A percentile compares a stretch with the other conserved stretches of the same genome.
phyloP scores from a whole-genome alignment of 805 yeast genomes.

The Teunomyces funiuensis region DNA sequence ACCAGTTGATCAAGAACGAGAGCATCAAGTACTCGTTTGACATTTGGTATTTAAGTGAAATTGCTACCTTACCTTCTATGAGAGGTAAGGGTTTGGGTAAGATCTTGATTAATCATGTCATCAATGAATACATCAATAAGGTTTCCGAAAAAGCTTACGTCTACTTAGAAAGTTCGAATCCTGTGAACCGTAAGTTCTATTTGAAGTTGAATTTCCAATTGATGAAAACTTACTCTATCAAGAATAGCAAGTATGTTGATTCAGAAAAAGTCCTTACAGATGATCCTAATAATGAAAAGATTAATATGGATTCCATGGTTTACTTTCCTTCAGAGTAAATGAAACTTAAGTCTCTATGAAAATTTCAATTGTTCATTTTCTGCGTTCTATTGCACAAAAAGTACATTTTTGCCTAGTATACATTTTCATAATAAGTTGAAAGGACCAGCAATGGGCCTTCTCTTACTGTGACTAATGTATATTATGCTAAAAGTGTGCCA shows the following conservation, averaged over 20 bases:
- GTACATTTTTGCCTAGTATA: constrained; percentile 19
- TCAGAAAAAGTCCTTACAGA: constrained; percentile 9
- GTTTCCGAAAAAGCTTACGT: constrained; percentile 23
- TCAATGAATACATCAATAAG: constrained; percentile 44
- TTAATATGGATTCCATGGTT: constrained; percentile 19
- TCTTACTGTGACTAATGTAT: constrained; percentile 18
- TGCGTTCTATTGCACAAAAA: constrained; percentile 9
- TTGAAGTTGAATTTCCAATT: constrained; percentile 50
- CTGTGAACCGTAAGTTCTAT: constrained; percentile 52
- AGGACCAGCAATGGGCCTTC: constrained; percentile 11
- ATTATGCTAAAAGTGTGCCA: constrained; percentile 17
- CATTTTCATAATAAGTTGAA: constrained; percentile 16
- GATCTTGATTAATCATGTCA: constrained; percentile 48
- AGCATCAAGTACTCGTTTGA: constrained; percentile 9
- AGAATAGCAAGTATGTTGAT: constrained; percentile 23
- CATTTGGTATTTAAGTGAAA: constrained; percentile 59
- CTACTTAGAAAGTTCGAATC: constrained; percentile 59
- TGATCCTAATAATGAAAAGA: constrained; percentile 13
- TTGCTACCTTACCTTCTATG: constrained; percentile 57
- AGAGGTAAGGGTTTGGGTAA: constrained; percentile 61
- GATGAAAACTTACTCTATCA: constrained; percentile 32
- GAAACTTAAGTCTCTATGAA: constrained; percentile 1
- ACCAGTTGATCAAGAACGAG: constrained; percentile 22
- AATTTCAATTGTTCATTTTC: constrained; percentile 4
- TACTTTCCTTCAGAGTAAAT: constrained; percentile 7